Percentiles rank a stretch among this genome's conserved stretches.
Evolutionary conservation across 768 basidiomycete genomes (phyloP).

Genomic region (Pleurotus tuoliensis): DNA sequence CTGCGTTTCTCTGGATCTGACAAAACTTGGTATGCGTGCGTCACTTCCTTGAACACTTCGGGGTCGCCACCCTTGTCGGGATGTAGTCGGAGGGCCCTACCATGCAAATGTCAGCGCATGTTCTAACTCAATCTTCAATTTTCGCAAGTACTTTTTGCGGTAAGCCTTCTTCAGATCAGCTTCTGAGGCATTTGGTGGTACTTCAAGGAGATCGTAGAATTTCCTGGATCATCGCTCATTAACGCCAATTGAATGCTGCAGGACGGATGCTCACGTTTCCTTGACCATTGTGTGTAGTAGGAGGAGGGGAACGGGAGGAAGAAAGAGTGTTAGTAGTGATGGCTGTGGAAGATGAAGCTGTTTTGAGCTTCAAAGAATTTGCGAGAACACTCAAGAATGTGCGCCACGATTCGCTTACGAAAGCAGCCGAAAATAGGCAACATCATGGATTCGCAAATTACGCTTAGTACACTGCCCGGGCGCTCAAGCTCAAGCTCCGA

Average conservation of each 20-base stretch:
- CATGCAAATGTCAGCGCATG: no score
- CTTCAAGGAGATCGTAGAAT: constrained; percentile 92
- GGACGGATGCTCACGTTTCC: constrained; percentile 50
- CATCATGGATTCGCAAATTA: neutral
- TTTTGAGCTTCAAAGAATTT: constrained; percentile 13
- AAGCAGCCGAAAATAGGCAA: neutral
- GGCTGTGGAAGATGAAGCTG: constrained; percentile 9
- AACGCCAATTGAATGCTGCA: neutral
- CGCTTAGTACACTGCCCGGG: neutral
- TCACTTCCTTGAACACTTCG: constrained; percentile 96
- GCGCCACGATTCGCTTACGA: constrained; percentile 1
- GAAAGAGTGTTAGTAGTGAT: constrained; percentile 16
- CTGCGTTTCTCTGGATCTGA: constrained; percentile 82
- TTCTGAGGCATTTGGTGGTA: constrained; percentile 73
- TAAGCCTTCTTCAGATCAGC: constrained; percentile 92
- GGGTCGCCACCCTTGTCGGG: constrained; percentile 96
- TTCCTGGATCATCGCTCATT: constrained; percentile 43
- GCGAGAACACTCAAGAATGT: constrained; percentile 6
- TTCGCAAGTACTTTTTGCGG: constrained; percentile 71
- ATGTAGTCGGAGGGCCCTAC: constrained; percentile 78
- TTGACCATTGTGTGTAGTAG: constrained; percentile 49
- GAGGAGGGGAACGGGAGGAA: constrained; percentile 15
- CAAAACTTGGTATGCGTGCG: constrained; percentile 93
- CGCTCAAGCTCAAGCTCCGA: neutral
- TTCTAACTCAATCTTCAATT: no score